Evolutionary conservation across 148 eudicot genomes (phyloP).

Genomic region (Amaranthus palmeri): DNA sequence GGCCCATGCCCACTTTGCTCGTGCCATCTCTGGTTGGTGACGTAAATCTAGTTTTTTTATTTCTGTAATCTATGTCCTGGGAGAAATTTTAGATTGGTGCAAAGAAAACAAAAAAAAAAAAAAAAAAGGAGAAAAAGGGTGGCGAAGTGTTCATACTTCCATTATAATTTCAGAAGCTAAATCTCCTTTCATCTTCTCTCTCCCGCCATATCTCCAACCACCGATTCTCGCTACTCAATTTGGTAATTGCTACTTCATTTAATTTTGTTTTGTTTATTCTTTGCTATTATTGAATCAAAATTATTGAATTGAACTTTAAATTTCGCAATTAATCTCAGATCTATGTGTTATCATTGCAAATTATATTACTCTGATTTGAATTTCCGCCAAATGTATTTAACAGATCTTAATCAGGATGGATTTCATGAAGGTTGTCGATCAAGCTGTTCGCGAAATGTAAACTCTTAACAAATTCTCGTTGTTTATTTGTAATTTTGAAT

Average conservation of each 20-base stretch:
- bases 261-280: not conserved
- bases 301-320: not conserved
- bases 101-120: too few species aligned
- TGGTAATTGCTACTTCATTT: not conserved
- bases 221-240: not conserved
- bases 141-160: not conserved
- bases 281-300: not conserved
- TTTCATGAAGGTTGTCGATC: slow-evolving; percentile 97
- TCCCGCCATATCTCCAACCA: not conserved
- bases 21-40: too few species aligned
- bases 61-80: too few species aligned
- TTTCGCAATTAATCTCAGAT: slow-evolving; percentile 4
- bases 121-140: not conserved
- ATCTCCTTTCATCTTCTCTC: not conserved
- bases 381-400: not conserved
- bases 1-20: too few species aligned
- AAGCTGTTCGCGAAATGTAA: slow-evolving; percentile 94
- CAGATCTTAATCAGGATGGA: slow-evolving; percentile 48
- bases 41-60: too few species aligned
- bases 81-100: too few species aligned
- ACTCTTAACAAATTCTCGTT: not conserved
- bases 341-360: not conserved
- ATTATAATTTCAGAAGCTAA: not conserved
- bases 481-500: not conserved
- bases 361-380: slow-evolving; percentile 9